Conservation (phyloP, 371 early-diverging fungal species). For the Apophysomyces ossiformis region DNA sequence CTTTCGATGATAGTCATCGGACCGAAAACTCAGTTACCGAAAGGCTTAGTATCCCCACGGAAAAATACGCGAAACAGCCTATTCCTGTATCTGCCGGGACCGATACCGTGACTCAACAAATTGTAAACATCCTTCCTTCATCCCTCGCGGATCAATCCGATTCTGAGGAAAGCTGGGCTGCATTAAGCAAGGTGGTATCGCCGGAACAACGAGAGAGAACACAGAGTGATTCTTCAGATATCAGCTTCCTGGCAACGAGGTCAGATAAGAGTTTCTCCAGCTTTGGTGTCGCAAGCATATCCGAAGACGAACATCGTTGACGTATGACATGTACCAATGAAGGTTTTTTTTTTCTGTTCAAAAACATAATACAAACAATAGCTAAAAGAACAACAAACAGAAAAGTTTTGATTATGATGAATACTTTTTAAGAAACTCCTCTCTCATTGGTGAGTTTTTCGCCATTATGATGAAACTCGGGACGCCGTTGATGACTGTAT, state of each 20-base stretch:
- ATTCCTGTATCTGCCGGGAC: not conserved
- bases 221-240: conserved; percentile 18
- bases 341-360: conserved; percentile 36
- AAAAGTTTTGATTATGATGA: not conserved
- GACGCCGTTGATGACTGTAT: conserved; percentile 68
- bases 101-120: conserved; percentile 4
- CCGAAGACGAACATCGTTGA: conserved; percentile 7
- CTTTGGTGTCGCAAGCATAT: conserved; percentile 19
- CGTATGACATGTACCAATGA: conserved; percentile 9
- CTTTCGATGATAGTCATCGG: conserved; percentile 5
- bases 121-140: not conserved
- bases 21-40: not conserved
- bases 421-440: conserved; percentile 65
- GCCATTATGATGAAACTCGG: conserved; percentile 73
- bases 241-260: conserved; percentile 6
- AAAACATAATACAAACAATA: too few relatives aligned
- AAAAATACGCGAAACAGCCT: not conserved
- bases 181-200: conserved; percentile 19
- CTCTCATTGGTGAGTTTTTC: conserved; percentile 62
- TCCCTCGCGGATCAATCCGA: conserved; percentile 19
- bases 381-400: too few relatives aligned
- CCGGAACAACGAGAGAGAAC: not conserved
- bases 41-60: not conserved
- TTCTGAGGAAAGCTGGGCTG: conserved; percentile 41
- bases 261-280: not conserved